Percentiles rank a stretch among this genome's conserved stretches.
These are phyloP conservation scores for Stylosanthes scabra DNA, from an alignment of 331 rosid genomes.

Conservation along the genomic window DNA sequence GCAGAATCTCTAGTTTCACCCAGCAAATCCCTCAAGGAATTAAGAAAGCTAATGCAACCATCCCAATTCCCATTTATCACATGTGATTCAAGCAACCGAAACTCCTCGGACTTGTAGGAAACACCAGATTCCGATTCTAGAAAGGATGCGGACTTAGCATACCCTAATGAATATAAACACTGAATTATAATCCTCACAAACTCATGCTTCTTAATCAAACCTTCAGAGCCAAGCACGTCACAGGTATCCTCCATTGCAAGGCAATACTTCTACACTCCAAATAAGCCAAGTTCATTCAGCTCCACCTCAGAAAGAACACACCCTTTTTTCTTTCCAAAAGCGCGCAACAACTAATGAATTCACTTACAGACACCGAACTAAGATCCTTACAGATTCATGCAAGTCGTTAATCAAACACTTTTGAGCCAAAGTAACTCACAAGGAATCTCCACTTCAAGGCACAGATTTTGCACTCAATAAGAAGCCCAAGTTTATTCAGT, in stretches of 20 bases:
- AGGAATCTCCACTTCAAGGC: too few species aligned
- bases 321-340: too few species aligned
- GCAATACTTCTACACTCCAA: too few species aligned
- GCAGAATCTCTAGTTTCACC: slow-evolving; percentile 72
- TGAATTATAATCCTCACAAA: slow-evolving; percentile 78
- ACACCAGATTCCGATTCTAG: slow-evolving; percentile 85
- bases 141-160: slow-evolving; percentile 63
- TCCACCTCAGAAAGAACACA: too few species aligned
- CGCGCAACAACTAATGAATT: too few species aligned
- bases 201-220: slow-evolving; percentile 70
- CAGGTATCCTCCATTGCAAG: slow-evolving; percentile 56
- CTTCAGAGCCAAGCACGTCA: slow-evolving; percentile 63
- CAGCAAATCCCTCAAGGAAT: slow-evolving; percentile 49
- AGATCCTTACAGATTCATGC: too few species aligned
- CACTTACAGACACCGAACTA: too few species aligned
- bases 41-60: slow-evolving; percentile 54
- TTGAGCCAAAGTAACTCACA: too few species aligned
- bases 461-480: too few species aligned
- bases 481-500: too few species aligned
- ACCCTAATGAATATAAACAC: slow-evolving; percentile 72
- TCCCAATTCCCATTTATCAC: slow-evolving; percentile 74
- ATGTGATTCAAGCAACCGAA: slow-evolving; percentile 66
- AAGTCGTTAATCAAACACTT: too few species aligned
- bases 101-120: slow-evolving; percentile 57
- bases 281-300: too few species aligned